Evolutionary conservation across 768 basidiomycete genomes (phyloP), one percentile per base, ranked within the genome.

Genomic region (Lactarius quietus): DNA sequence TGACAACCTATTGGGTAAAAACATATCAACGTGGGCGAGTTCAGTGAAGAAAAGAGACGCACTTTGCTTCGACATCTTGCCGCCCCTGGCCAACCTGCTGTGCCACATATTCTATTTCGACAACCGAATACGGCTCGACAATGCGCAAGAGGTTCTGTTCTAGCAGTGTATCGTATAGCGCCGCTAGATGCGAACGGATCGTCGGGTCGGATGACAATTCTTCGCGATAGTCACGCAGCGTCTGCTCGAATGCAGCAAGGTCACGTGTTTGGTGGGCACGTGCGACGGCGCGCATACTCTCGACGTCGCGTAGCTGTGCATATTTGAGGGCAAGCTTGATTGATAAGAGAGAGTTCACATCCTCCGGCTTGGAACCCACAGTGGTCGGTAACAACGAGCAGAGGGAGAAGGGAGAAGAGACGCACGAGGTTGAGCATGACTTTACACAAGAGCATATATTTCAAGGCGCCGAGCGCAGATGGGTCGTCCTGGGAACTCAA

Each of bases 381-480:
- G 45, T 39, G 33, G 63, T 36, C 7, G 36, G 33, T 67, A 10
- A 56, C 43, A 29, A 51, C 18, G 12, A 18, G 20, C 28, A n/a
- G 39, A 54, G 48, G 36, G 18, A 36, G 6, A 15, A 14, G 55
- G 38, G 48, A 17, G 23, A 31, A 53, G 20, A n/a, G 31, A 81
- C 88, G 68, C 65, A 96, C 95, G 73, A 96, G 75, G 72, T 94
- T 94, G 68, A 98, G 81, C 96, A 99, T 99, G 74, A 99, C 89
- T 75, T 99, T 98, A 77, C 97, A 99, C 53, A 98, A 76, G 18
- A 98, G 82, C 96, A 98, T 97, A 76, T 99, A 98, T 77, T 99
- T 98, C 69, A 99, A 80, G 6, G 94, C 94, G 1, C 83, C 85
- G 23, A 97, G 80, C 1, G 94, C 93, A 41, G 76, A 72, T 0